Conservation (phyloP, 805 yeast species). For the Candida fluviatilis region DNA sequence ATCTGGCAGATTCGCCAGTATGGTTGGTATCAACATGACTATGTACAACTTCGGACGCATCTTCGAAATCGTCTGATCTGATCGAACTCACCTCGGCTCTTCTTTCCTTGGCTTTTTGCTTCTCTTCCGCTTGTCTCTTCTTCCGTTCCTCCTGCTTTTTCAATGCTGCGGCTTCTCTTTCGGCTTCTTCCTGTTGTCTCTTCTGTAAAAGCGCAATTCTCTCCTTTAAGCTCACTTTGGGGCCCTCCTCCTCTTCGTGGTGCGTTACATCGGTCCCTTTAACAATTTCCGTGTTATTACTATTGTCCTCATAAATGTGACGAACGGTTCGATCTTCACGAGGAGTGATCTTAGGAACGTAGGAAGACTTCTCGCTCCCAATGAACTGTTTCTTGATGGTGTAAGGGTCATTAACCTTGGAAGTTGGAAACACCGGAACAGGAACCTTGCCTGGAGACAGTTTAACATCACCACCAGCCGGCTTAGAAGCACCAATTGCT, state of each 20-base stretch:
- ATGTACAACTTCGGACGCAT: not conserved
- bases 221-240: constrained; percentile 79
- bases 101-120: constrained; percentile 18
- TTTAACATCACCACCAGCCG: not conserved
- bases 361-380: constrained; percentile 57
- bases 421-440: constrained; percentile 2
- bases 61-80: too few species aligned
- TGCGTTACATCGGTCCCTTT: constrained; percentile 18
- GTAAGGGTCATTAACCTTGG: constrained; percentile 37
- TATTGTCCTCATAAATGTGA: constrained; percentile 24
- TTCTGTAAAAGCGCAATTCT: constrained; percentile 81
- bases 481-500: not conserved
- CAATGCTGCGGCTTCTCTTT: constrained; percentile 57
- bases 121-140: constrained; percentile 33
- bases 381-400: constrained; percentile 50
- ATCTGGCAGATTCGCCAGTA: not conserved
- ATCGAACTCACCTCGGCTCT: constrained; percentile 7
- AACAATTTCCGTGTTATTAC: constrained; percentile 20
- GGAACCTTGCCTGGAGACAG: constrained; percentile 1
- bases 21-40: not conserved
- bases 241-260: constrained; percentile 48
- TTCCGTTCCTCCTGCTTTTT: constrained; percentile 51
- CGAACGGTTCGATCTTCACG: constrained; percentile 31
- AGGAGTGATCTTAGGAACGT: constrained; percentile 47
- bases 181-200: constrained; percentile 77